A percentile compares a stretch with the other conserved stretches of the same genome.
phyloP scores from a whole-genome alignment of 345 rosid species.

The Corymbia maculata region DNA sequence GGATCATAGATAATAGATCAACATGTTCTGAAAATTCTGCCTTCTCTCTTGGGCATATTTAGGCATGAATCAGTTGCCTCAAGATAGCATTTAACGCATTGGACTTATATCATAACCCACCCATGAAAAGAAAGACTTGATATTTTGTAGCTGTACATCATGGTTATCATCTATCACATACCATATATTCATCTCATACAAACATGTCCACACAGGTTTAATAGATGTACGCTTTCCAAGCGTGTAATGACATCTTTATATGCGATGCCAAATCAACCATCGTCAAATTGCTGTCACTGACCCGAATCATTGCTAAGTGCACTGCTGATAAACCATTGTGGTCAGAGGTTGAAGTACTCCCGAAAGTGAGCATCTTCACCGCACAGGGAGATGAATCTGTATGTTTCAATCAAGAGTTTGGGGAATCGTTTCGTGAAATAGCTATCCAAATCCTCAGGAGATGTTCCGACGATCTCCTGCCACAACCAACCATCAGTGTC shows the following conservation, averaged over 20 bases:
- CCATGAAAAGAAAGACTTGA: not conserved
- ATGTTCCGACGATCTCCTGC: slow-evolving; percentile 74
- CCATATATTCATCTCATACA: not conserved
- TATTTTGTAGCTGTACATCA: not conserved
- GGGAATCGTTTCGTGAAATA: slow-evolving; percentile 75
- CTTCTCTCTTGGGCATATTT: not conserved
- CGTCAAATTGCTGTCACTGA: not conserved
- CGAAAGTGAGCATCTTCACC: slow-evolving; percentile 53
- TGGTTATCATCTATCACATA: not conserved
- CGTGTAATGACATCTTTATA: not conserved
- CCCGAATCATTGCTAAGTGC: not conserved
- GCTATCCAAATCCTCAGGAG: slow-evolving; percentile 75
- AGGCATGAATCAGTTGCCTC: not conserved
- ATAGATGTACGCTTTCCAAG: not conserved
- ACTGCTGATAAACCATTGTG: not conserved
- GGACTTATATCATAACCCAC: not conserved
- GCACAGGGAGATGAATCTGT: slow-evolving; percentile 32
- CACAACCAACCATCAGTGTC: not conserved
- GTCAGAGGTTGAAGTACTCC: slow-evolving; percentile 35
- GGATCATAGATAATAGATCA: not conserved
- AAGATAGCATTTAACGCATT: not conserved
- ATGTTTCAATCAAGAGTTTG: slow-evolving; percentile 70
- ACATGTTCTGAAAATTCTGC: not conserved
- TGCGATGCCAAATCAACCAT: not conserved
- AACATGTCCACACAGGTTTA: not conserved